These are phyloP conservation scores for Pholiota molesta DNA, from an alignment of 768 basidiomycete species.

Conservation along the genomic window DNA sequence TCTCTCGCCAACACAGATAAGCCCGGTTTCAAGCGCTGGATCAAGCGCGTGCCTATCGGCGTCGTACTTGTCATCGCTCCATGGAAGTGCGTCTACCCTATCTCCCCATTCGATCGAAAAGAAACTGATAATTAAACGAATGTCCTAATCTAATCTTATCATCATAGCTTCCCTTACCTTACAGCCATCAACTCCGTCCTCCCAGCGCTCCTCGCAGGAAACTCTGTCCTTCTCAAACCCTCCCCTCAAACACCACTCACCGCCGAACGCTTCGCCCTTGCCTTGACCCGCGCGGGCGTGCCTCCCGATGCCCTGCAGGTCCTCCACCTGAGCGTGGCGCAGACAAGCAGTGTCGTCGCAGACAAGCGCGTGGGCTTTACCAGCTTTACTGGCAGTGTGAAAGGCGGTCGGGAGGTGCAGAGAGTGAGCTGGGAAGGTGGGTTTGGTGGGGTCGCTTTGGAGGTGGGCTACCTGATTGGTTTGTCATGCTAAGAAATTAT, in stretches of 20 bases:
- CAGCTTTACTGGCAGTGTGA: constrained; percentile 87
- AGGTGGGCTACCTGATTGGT: constrained; percentile 47
- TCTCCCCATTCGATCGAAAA: background rate
- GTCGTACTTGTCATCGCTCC: constrained; percentile 88
- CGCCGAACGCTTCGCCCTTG: constrained; percentile 76
- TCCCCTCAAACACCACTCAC: constrained; percentile 94
- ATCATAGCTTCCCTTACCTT: constrained; percentile 81
- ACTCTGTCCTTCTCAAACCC: constrained; percentile 90
- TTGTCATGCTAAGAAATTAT: background rate
- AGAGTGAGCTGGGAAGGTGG: constrained; percentile 68
- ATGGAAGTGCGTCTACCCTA: constrained; percentile 75
- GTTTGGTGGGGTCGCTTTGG: constrained; percentile 88
- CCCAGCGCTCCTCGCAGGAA: constrained; percentile 89
- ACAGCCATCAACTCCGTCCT: constrained; percentile 90
- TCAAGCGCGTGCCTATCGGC: constrained; percentile 83
- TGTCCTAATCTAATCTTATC: no score
- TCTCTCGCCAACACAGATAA: constrained; percentile 75
- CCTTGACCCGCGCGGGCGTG: constrained; percentile 76
- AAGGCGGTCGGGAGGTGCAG: constrained; percentile 74
- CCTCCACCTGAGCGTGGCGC: constrained; percentile 67
- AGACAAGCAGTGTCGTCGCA: constrained; percentile 54
- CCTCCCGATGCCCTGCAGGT: constrained; percentile 77
- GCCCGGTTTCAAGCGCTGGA: constrained; percentile 82
- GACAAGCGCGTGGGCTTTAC: constrained; percentile 80
- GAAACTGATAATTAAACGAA: background rate